Percentiles rank a stretch among this genome's conserved stretches.
These are phyloP conservation scores for Heterobasidion annosum DNA, from an alignment of 1,284 basidiomycete species.

Conservation along the genomic window DNA sequence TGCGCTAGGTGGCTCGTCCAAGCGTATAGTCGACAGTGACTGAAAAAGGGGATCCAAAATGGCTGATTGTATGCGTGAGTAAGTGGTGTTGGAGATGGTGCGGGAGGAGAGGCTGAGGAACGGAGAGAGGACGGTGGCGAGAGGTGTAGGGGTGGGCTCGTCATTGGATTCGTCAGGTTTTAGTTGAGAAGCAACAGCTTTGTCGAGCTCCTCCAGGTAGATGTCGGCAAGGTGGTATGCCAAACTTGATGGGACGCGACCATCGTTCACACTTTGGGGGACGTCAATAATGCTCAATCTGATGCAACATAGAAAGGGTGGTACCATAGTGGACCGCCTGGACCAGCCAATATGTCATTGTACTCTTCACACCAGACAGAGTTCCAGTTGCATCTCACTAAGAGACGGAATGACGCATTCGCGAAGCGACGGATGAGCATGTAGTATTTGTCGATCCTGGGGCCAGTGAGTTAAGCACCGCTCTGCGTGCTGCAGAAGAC, in stretches of 20 bases:
- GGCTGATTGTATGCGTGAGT: conserved; percentile 58
- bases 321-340: conserved; percentile 75
- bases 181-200: conserved; percentile 32
- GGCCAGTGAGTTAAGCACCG: neutral
- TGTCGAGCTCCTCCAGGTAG: conserved; percentile 87
- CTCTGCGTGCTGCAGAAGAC: conserved; percentile 10
- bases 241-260: conserved; percentile 70
- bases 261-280: conserved; percentile 56
- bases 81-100: conserved; percentile 52
- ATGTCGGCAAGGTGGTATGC: conserved; percentile 86
- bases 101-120: conserved; percentile 65
- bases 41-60: conserved; percentile 59
- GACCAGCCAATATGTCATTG: conserved; percentile 53
- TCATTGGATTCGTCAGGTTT: conserved; percentile 8
- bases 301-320: conserved; percentile 13
- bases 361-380: conserved; percentile 44
- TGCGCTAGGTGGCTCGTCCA: conserved; percentile 26
- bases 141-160: conserved; percentile 38
- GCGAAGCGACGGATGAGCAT: conserved; percentile 88
- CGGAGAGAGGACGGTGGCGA: conserved; percentile 52
- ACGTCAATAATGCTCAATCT: conserved; percentile 3
- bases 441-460: conserved; percentile 94
- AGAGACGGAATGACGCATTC: conserved; percentile 76
- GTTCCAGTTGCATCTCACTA: conserved; percentile 70
- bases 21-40: conserved; percentile 26